A percentile compares a stretch with the other conserved stretches of the same genome.
Conservation (phyloP, 345 rosid species). For the Rhodamnia rubescens region DNA sequence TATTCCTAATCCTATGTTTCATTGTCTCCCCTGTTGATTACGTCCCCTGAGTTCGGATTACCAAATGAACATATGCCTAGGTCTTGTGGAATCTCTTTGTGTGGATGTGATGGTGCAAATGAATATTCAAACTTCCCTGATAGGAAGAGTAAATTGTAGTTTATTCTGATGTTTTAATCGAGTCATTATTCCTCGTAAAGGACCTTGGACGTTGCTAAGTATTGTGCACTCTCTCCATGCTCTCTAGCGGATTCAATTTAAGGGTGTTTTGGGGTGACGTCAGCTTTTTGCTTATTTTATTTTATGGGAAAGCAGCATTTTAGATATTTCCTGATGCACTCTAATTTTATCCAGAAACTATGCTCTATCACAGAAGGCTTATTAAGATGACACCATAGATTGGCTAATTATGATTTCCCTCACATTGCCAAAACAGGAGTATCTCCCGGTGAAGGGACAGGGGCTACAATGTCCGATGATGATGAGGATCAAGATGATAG, state of each 20-base stretch:
- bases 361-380: not conserved
- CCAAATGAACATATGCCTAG: not conserved
- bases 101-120: not conserved
- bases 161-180: not conserved
- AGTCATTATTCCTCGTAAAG: not conserved
- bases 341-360: not conserved
- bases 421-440: slow-evolving; percentile 32
- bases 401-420: not conserved
- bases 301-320: not conserved
- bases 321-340: not conserved
- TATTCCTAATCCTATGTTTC: not conserved
- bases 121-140: not conserved
- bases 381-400: not conserved
- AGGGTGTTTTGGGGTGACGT: not conserved
- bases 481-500: slow-evolving; percentile 71
- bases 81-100: not conserved
- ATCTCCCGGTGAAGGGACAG: slow-evolving; percentile 72
- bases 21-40: not conserved
- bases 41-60: not conserved
- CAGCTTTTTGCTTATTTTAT: not conserved
- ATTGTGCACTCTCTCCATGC: not conserved
- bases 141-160: not conserved
- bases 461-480: slow-evolving; percentile 87
- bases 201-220: not conserved
- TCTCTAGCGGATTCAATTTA: not conserved